Evolutionary conservation across 106 monocot species (phyloP), one percentile per base, ranked within the genome.

Genomic region (Dendrobium chrysotoxum): DNA sequence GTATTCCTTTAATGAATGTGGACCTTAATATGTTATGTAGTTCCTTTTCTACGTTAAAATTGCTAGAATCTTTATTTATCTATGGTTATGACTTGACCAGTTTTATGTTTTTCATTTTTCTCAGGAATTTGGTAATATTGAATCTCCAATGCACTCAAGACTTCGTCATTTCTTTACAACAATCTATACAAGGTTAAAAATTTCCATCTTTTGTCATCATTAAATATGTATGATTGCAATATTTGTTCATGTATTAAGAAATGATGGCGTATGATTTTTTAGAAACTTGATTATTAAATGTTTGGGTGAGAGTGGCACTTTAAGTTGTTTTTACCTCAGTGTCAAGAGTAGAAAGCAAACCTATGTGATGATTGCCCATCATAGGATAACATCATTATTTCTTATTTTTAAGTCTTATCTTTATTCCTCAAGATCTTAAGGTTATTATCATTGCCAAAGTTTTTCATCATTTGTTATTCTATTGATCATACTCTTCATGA

Each of bases 61-160:
- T 38, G 9, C 12, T 39, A 21, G 30, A 45, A 23, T 54, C 70
- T 53, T 66, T 28, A 23, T 55, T 68, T 28, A 11, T 53, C 17
- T 72, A 4, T 53, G 71, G 10, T 75, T 47, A 28, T 42, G 28
- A 40, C 57, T 81, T 57, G 26, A 42, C 5, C 68, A 70, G 25
- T 13, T 82, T 45, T 80, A 15, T 39, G 10, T 20, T 83, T 16
- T 70, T 47, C 26, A 38, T 50, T 81, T 65, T 79, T 54, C 65
- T 74, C 73, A 94, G 97, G 97, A 98, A 83, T 98, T 98, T 87
- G 97, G 94, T 57, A 98, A 94, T 75, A 90, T 98, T 53, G 94
- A 92, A 73, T 92, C 97, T 40, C 97, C 97, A 82, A 89, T 97
- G 89, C 85, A 87, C 77, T 85, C 94, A 79, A 89, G 89, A 40